A percentile compares a stretch with the other conserved stretches of the same genome.
Conservation (phyloP, 306 rosid species). For the Carpinus viminea region DNA sequence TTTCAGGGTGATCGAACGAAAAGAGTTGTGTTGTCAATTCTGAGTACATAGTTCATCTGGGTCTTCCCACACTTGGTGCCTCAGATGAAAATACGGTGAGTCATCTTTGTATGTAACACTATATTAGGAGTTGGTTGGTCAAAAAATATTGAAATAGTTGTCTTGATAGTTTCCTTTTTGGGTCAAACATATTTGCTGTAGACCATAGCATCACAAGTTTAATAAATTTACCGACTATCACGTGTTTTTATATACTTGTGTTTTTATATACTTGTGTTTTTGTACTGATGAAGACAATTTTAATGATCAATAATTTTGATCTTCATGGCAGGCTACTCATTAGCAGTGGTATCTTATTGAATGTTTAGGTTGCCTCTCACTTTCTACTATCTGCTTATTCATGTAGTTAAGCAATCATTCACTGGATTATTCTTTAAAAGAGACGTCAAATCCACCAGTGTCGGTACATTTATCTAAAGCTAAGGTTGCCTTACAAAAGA, state of each 20-base stretch:
- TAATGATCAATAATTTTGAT: too few species aligned
- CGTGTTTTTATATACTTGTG: too few species aligned
- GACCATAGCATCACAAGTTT: not conserved
- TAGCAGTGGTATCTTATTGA: too few species aligned
- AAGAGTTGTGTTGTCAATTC: conserved; percentile 81
- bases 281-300: not conserved
- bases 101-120: too few species aligned
- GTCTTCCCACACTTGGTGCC: conserved; percentile 85
- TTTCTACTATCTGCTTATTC: not conserved
- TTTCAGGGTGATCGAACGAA: conserved; percentile 74
- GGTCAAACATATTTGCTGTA: not conserved
- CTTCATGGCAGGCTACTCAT: too few species aligned
- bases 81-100: conserved; percentile 60
- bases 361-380: too few species aligned
- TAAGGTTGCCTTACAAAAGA: conserved; percentile 3
- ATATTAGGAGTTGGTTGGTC: conserved; percentile 1
- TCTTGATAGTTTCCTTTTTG: not conserved
- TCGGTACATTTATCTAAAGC: conserved; percentile 9
- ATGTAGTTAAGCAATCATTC: conserved; percentile 14
- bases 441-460: not conserved
- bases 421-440: not conserved
- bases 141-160: not conserved
- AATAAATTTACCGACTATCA: not conserved
- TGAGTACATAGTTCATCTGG: conserved; percentile 80
- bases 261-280: not conserved